These are phyloP conservation scores for Adansonia madagascariensis DNA, from an alignment of 441 rosid genomes.

Conservation along the genomic window DNA sequence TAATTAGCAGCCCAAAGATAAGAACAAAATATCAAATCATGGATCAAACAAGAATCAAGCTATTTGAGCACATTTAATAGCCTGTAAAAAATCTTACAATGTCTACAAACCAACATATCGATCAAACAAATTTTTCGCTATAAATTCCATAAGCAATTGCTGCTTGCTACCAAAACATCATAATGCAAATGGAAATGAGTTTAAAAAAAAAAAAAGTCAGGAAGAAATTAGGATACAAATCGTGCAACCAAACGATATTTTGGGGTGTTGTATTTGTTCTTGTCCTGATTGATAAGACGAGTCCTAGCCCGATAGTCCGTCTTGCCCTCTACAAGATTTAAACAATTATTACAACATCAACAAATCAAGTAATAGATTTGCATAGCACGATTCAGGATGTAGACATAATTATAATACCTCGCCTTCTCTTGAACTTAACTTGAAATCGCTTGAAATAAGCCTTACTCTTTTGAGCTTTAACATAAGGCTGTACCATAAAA, in stretches of 20 bases:
- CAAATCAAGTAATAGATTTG: not conserved
- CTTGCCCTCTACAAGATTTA: conserved; percentile 52
- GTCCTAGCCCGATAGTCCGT: conserved; percentile 70
- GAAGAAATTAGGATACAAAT: conserved; percentile 52
- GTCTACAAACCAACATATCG: not conserved
- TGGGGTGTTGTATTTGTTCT: conserved; percentile 72
- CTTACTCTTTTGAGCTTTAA: conserved; percentile 56
- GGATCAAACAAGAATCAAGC: not conserved
- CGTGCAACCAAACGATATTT: conserved; percentile 71
- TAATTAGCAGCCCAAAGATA: not conserved
- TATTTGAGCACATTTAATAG: not conserved
- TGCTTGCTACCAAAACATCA: not conserved
- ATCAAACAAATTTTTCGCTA: not conserved
- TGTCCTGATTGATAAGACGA: conserved; percentile 68
- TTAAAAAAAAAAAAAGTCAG: not conserved
- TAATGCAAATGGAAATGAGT: not conserved
- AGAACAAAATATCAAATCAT: not conserved
- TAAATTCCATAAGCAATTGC: not conserved
- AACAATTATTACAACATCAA: not conserved
- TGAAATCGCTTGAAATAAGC: conserved; percentile 75
- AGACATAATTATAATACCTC: conserved; percentile 43
- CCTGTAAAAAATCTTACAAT: too few relatives aligned
- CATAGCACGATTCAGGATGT: not conserved
- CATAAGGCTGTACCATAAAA: conserved; percentile 42
- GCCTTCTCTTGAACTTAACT: conserved; percentile 73